Percentiles rank a stretch among this genome's conserved stretches.
Conservation (phyloP, 441 rosid species). For the Flueggea neowawraea region DNA sequence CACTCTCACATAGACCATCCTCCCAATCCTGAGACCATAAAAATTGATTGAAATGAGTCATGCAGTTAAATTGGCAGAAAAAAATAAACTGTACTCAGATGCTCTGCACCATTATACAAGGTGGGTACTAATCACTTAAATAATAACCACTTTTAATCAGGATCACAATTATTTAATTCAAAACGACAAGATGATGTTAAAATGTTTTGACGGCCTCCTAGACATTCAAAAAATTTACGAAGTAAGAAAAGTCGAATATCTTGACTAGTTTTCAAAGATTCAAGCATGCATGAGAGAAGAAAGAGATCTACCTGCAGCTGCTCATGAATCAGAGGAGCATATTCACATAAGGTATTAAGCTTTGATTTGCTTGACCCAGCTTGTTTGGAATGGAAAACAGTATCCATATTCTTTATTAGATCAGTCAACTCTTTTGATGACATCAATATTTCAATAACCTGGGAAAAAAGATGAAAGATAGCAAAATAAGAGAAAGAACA, state of each 20-base stretch:
- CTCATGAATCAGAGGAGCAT: constrained; percentile 65
- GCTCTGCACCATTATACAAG: not conserved
- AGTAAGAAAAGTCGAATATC: too few species aligned
- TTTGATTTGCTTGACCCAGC: constrained; percentile 47
- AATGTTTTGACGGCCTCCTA: too few species aligned
- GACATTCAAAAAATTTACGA: too few species aligned
- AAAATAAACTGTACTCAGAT: not conserved
- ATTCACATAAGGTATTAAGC: constrained; percentile 42
- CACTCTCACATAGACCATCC: constrained; percentile 81
- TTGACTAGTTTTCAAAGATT: too few species aligned
- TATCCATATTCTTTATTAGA: constrained; percentile 62
- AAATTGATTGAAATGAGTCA: constrained; percentile 1
- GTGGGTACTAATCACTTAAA: too few species aligned
- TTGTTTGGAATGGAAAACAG: constrained; percentile 61
- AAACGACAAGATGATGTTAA: too few species aligned
- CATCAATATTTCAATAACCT: constrained; percentile 66
- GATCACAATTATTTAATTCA: too few species aligned
- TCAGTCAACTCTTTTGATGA: constrained; percentile 67
- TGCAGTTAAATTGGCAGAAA: not conserved
- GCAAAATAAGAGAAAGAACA: too few species aligned
- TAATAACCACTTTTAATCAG: too few species aligned
- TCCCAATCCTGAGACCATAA: constrained; percentile 76
- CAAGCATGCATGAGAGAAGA: not conserved
- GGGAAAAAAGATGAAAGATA: constrained; percentile 1
- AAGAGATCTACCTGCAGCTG: constrained; percentile 60